Evolutionary conservation across 345 rosid genomes (phyloP).

Genomic region (Sisymbrium altissimum): DNA sequence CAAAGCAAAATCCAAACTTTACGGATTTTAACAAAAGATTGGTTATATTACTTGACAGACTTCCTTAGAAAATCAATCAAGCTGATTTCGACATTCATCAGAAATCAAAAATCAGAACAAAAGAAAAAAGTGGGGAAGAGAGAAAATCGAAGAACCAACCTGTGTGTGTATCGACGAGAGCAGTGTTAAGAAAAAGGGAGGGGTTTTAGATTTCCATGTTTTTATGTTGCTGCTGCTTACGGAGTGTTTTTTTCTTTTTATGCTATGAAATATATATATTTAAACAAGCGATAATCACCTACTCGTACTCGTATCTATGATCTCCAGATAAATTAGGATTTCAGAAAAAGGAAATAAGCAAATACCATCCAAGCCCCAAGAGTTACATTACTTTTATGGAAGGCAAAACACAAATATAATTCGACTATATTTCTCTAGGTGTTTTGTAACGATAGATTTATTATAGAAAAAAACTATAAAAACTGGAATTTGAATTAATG

Average conservation of each 20-base stretch:
- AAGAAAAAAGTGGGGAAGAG: background rate
- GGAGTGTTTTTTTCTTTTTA: too few species aligned
- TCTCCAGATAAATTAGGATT: background rate
- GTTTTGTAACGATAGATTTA: background rate
- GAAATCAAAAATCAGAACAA: background rate
- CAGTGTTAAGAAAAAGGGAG: background rate
- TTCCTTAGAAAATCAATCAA: background rate
- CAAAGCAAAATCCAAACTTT: background rate
- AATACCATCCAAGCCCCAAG: background rate
- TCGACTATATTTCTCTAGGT: background rate
- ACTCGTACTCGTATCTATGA: background rate
- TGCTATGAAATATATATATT: background rate
- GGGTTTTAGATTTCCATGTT: slow-evolving; percentile 4
- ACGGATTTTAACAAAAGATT: background rate
- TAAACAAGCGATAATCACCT: background rate
- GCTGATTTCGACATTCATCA: background rate
- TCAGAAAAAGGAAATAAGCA: too few species aligned
- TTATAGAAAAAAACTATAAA: background rate
- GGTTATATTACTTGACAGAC: background rate
- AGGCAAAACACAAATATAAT: background rate
- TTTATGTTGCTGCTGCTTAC: background rate
- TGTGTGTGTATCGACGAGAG: background rate
- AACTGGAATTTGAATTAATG: background rate
- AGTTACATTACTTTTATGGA: background rate
- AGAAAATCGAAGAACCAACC: slow-evolving; percentile 17